These are phyloP conservation scores for Emmonsia crescens DNA, from an alignment of 2,329 filamentous ascomycete species.

Conservation along the genomic window DNA sequence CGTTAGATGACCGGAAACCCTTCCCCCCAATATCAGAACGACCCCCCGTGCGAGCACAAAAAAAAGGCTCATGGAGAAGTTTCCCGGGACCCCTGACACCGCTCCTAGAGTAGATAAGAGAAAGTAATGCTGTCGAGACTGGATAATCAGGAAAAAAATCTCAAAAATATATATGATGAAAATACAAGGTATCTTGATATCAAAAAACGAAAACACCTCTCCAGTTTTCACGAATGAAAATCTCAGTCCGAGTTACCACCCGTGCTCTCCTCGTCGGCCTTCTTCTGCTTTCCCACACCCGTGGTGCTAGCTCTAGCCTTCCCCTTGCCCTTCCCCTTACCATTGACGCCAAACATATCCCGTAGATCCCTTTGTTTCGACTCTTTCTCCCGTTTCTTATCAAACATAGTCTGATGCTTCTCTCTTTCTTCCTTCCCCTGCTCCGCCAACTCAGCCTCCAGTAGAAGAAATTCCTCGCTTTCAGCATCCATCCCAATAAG, in stretches of 20 bases:
- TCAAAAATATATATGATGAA: not conserved
- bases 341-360: constrained; percentile 16
- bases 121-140: not conserved
- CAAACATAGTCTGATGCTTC: constrained; percentile 67
- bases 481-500: constrained; percentile 75
- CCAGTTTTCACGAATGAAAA: not conserved
- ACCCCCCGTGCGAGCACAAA: not conserved
- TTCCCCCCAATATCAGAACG: not conserved
- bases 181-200: not conserved
- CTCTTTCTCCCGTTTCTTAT: constrained; percentile 56
- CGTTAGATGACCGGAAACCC: not conserved
- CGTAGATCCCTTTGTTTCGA: constrained; percentile 35
- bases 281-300: not conserved
- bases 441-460: constrained; percentile 56
- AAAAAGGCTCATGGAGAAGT: no score
- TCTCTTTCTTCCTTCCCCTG: constrained; percentile 60
- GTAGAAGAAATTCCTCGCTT: constrained; percentile 55
- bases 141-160: not conserved
- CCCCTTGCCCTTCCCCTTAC: not conserved
- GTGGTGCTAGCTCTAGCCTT: not conserved
- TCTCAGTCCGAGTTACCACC: not conserved
- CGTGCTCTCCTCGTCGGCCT: not conserved
- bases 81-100: not conserved
- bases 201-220: not conserved
- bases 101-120: not conserved